Evolutionary conservation across 305 asterid species (phyloP).

Genomic region (Striga hermonthica): DNA sequence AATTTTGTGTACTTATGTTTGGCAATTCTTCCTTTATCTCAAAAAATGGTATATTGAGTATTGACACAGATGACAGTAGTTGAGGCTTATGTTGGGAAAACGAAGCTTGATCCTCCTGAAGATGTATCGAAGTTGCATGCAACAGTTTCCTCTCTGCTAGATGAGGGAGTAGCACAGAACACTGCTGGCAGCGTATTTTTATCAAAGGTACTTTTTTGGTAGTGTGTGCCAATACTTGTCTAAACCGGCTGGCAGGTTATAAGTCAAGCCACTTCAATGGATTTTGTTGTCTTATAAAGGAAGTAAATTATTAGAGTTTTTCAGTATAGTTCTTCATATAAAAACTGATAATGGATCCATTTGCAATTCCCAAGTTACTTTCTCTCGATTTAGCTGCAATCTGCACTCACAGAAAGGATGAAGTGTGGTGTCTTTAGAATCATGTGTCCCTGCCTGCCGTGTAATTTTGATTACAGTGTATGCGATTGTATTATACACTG

Average conservation of each 20-base stretch:
- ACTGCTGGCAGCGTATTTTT: constrained; percentile 84
- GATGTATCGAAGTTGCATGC: constrained; percentile 61
- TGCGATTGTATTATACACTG: constrained; percentile 16
- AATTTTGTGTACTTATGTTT: neutral
- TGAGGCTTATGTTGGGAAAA: constrained; percentile 74
- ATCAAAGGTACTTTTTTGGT: constrained; percentile 56
- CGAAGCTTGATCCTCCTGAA: constrained; percentile 60
- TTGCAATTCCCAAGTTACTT: constrained; percentile 11
- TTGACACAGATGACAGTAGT: constrained; percentile 81
- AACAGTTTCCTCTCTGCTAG: constrained; percentile 61
- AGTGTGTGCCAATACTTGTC: constrained; percentile 5
- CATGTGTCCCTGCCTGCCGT: neutral
- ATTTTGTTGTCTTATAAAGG: constrained; percentile 18
- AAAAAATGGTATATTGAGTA: constrained; percentile 23
- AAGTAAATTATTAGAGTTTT: constrained; percentile 13
- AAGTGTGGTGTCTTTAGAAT: constrained; percentile 3
- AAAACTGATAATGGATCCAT: constrained; percentile 19
- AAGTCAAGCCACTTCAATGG: constrained; percentile 6
- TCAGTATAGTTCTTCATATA: constrained; percentile 17
- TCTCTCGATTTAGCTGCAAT: constrained; percentile 16
- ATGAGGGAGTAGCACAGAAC: constrained; percentile 86
- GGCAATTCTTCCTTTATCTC: constrained; percentile 15
- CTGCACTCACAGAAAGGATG: constrained; percentile 12
- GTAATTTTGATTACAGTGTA: constrained; percentile 14
- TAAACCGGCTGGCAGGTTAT: neutral